A percentile compares a stretch with the other conserved stretches of the same genome.
phyloP scores from a whole-genome alignment of 768 basidiomycete species.

The Auriscalpium vulgare region DNA sequence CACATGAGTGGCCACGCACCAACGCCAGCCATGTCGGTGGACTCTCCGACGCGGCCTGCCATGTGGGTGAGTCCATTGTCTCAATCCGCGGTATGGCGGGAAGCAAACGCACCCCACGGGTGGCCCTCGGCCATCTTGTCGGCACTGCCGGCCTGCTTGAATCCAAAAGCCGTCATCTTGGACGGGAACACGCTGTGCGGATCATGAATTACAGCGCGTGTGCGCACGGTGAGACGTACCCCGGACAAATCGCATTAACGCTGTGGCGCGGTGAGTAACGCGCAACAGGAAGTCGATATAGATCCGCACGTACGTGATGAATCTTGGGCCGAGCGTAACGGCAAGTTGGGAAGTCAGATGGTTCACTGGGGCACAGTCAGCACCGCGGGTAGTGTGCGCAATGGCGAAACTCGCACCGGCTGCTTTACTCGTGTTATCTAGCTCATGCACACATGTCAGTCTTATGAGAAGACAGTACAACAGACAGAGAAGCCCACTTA shows the following conservation, averaged over 20 bases:
- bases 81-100: too few relatives aligned
- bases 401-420: slow-evolving; percentile 26
- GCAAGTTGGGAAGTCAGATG: slow-evolving; percentile 72
- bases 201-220: neutral
- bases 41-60: slow-evolving; percentile 55
- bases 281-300: neutral
- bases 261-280: slow-evolving; percentile 25
- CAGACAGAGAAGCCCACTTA: slow-evolving; percentile 30
- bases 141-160: slow-evolving; percentile 45
- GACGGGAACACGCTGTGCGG: slow-evolving; percentile 59
- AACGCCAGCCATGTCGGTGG: slow-evolving; percentile 66
- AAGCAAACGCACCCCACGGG: slow-evolving; percentile 45
- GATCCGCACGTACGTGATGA: slow-evolving; percentile 51
- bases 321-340: slow-evolving; percentile 46
- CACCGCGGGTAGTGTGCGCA: neutral
- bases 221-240: slow-evolving; percentile 32
- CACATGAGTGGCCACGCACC: slow-evolving; percentile 18
- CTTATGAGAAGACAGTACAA: neutral
- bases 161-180: slow-evolving; percentile 75
- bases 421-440: slow-evolving; percentile 81
- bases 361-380: slow-evolving; percentile 36
- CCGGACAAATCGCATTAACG: slow-evolving; percentile 80
- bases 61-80: neutral
- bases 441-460: neutral
- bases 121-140: slow-evolving; percentile 42